These are phyloP conservation scores for Coemansia sp. DNA, from an alignment of 192 early-diverging fungal genomes.

Conservation along the genomic window DNA sequence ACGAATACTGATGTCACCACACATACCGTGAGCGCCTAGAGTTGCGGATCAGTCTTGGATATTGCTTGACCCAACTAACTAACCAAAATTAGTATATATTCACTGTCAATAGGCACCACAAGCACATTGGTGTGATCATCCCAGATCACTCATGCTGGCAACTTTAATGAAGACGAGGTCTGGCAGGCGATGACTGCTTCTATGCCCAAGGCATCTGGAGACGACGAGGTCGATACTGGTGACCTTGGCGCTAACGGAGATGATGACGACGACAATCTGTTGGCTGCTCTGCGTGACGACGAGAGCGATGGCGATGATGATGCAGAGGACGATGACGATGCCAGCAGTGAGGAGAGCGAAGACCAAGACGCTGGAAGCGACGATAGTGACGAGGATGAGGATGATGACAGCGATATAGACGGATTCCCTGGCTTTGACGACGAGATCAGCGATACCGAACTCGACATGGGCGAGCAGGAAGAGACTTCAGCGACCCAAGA, in stretches of 20 bases:
- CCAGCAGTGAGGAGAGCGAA: conserved; percentile 52
- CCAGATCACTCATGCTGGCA: too few relatives aligned
- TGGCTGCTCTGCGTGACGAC: conserved; percentile 52
- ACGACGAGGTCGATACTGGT: conserved; percentile 46
- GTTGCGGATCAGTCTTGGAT: neutral
- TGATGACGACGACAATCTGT: conserved; percentile 48
- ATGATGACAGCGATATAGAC: conserved; percentile 48
- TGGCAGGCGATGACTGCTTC: conserved; percentile 85
- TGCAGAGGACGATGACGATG: conserved; percentile 53
- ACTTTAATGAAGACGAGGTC: conserved; percentile 88
- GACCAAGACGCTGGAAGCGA: conserved; percentile 55
- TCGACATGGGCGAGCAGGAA: conserved; percentile 13
- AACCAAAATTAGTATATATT: neutral
- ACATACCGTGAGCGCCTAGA: neutral
- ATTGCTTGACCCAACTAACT: neutral
- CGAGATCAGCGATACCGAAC: conserved; percentile 18
- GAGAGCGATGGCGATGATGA: conserved; percentile 36
- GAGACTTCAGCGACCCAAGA: neutral
- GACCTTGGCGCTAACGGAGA: conserved; percentile 58
- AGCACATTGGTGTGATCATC: neutral
- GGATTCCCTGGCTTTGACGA: conserved; percentile 33
- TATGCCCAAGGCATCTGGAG: conserved; percentile 59
- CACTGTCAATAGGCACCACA: neutral
- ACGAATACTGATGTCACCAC: neutral
- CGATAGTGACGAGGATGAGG: conserved; percentile 60